Base-by-base conservation (phyloP, 495 filamentous ascomycete genomes). In the Lasiosphaeris hirsuta region DNA sequence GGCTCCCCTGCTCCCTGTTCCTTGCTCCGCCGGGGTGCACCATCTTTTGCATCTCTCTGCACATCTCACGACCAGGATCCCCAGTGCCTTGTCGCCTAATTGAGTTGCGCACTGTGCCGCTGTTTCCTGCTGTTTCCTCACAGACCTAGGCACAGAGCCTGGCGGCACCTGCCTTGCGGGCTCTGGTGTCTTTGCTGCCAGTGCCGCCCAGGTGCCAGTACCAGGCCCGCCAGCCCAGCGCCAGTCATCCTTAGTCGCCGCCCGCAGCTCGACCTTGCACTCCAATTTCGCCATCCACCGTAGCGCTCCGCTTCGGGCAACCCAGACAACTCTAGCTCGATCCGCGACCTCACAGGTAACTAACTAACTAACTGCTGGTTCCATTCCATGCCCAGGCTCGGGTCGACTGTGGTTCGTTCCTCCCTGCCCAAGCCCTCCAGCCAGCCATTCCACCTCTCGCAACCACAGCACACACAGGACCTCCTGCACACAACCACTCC, bases 211-310 rank as follows among this genome's bases (percentile, higher is more conserved):
- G 23, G 35, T 53, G 50, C 10, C 48, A 51, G 11, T 51, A 30
- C 23, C 23, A 30, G 23, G 23, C 23, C 23, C 23, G 23, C 23
- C 23, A 30, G 34, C 42, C 37, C 43, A 17, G 6, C 40, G 39
- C 14, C 47, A 15, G 48, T 18, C 39, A 51, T 40, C 40, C 37
- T 34, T 45, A 50, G 34, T 50, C 35, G 44, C 45, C 35, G 44
- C 45, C 45, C 46, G 41, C 59, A 44, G 51, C 51, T 36, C 49
- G 57, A 44, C 44, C 53, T 56, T 15, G 42, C 54, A 37, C 49
- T 34, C 40, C 48, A 57, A 61, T 61, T 61, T 61, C 58, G 59
- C 59, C 59, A 61, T 61, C 59, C 59, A 45, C 53, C 58, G 46
- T 34, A 52, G 46, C 40, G 50, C 53, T 52, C 58, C 47, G 50